Conservation (phyloP, 768 basidiomycete genomes). For the Rhizopogon salebrosus region DNA sequence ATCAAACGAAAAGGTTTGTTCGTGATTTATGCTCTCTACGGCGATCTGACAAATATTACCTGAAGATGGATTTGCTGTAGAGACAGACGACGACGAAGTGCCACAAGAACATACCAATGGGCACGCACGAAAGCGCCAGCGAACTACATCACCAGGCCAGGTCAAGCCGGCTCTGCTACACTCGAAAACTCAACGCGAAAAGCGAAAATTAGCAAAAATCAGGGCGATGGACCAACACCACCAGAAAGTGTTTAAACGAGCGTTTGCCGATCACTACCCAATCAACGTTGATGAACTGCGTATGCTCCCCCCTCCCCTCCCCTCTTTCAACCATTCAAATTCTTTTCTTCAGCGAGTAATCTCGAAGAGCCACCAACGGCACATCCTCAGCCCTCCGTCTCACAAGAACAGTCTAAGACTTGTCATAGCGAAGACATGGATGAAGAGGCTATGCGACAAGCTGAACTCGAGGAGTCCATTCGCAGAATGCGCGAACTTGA, state of each 20-base stretch:
- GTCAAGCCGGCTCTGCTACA: constrained; percentile 34
- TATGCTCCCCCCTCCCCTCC: not conserved
- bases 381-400: constrained; percentile 1
- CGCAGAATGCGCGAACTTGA: constrained; percentile 67
- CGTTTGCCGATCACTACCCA: constrained; percentile 15
- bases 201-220: constrained; percentile 36
- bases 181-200: constrained; percentile 35
- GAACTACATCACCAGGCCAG: constrained; percentile 42
- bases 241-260: constrained; percentile 31
- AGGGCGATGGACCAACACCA: constrained; percentile 34
- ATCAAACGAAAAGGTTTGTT: constrained; percentile 48
- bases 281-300: constrained; percentile 30
- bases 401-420: not conserved
- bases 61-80: constrained; percentile 11
- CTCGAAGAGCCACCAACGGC: not conserved
- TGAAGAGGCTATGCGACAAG: constrained; percentile 34
- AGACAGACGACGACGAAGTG: constrained; percentile 30
- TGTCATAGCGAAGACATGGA: constrained; percentile 12
- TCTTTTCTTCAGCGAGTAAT: not conserved
- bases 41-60: constrained; percentile 4
- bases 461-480: constrained; percentile 56
- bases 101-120: constrained; percentile 28
- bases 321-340: not conserved
- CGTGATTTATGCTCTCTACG: not conserved
- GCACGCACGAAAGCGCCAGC: constrained; percentile 39